phyloP scores from a whole-genome alignment of 352 stramenopile genomes.

The Paralagenidium karlingii region DNA sequence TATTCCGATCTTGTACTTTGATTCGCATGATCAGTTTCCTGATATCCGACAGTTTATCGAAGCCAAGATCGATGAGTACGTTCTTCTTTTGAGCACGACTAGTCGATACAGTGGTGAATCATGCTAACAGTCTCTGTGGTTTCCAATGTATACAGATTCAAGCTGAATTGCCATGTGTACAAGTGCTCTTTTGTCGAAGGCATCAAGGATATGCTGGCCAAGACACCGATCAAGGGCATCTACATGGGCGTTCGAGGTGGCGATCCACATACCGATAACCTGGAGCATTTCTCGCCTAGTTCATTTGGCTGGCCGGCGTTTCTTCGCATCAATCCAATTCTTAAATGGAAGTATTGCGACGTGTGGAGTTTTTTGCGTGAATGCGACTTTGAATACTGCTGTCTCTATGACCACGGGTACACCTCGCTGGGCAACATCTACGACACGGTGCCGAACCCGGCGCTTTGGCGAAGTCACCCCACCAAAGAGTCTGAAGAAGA shows the following conservation, averaged over 20 bases:
- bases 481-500: background rate
- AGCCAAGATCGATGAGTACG: slow-evolving; percentile 34
- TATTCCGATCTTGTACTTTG: slow-evolving; percentile 92
- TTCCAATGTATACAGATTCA: slow-evolving; percentile 14
- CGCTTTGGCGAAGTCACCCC: slow-evolving; percentile 50
- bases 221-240: slow-evolving; percentile 76
- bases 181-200: slow-evolving; percentile 88
- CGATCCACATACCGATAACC: slow-evolving; percentile 88
- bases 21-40: slow-evolving; percentile 91
- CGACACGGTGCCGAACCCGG: slow-evolving; percentile 92
- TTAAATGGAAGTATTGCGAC: slow-evolving; percentile 93
- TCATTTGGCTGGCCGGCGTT: slow-evolving; percentile 91
- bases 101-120: slow-evolving; percentile 1
- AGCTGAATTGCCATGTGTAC: slow-evolving; percentile 60
- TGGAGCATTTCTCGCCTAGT: slow-evolving; percentile 79
- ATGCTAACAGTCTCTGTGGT: too few species aligned
- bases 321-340: slow-evolving; percentile 96
- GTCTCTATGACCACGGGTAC: slow-evolving; percentile 84
- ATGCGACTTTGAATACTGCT: slow-evolving; percentile 81
- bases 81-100: too few species aligned
- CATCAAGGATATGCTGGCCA: slow-evolving; percentile 83
- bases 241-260: slow-evolving; percentile 84
- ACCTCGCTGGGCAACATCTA: slow-evolving; percentile 92
- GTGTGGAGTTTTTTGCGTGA: slow-evolving; percentile 90
- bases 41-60: slow-evolving; percentile 86